phyloP scores from a whole-genome alignment of 371 early-diverging fungal genomes.

The Lichtheimia ramosa region DNA sequence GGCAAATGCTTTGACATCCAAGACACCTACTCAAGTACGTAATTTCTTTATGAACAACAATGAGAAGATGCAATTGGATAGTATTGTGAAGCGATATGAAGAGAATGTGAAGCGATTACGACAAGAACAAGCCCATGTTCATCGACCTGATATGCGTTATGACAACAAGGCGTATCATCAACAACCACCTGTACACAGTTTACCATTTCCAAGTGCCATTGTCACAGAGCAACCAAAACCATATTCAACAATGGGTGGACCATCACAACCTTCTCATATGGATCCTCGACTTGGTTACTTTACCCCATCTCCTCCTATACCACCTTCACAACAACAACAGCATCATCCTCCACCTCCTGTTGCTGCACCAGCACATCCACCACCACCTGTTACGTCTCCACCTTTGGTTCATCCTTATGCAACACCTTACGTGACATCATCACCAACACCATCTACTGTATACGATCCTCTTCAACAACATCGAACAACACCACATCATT shows the following conservation, averaged over 20 bases:
- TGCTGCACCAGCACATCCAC: background rate
- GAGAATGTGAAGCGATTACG: constrained; percentile 16
- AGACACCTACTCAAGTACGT: constrained; percentile 83
- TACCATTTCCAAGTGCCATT: constrained; percentile 31
- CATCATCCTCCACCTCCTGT: background rate
- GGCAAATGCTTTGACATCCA: constrained; percentile 70
- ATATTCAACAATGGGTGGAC: too few species aligned
- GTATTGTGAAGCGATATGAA: constrained; percentile 43
- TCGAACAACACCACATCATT: background rate
- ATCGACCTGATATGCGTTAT: background rate
- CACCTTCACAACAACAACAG: background rate
- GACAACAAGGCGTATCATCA: constrained; percentile 15
- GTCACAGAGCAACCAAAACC: constrained; percentile 10
- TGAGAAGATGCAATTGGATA: constrained; percentile 63
- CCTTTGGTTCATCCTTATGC: background rate
- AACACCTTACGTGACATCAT: background rate
- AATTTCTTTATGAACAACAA: constrained; percentile 78
- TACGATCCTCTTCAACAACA: background rate
- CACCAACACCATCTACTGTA: too few species aligned
- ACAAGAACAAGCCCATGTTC: constrained; percentile 7
- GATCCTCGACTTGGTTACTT: constrained; percentile 19
- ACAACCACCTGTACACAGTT: constrained; percentile 16
- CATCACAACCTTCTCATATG: too few species aligned
- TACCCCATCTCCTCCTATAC: constrained; percentile 18
- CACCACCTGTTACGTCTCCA: background rate